Conservation (phyloP, 1,284 basidiomycete genomes). For the Ustilago shanxiensis region DNA sequence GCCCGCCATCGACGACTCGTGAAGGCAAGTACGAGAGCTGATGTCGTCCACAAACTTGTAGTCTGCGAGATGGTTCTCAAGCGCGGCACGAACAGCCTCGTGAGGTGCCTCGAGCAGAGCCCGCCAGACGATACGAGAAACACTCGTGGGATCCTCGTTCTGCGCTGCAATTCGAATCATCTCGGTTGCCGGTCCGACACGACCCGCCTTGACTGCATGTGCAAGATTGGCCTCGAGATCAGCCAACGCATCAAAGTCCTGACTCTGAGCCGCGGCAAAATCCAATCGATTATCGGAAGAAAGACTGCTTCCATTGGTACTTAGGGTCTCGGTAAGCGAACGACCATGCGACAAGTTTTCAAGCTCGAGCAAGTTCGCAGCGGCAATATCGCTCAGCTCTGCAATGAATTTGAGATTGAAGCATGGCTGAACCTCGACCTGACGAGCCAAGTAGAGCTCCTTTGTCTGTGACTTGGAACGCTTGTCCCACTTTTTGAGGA, state of each 20-base stretch:
- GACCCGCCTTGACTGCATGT: conserved; percentile 56
- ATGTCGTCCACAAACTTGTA: conserved; percentile 95
- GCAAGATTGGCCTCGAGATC: conserved; percentile 65
- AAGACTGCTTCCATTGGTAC: conserved; percentile 43
- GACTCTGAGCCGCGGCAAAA: conserved; percentile 62
- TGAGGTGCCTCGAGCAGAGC: conserved; percentile 62
- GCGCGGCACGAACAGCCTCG: conserved; percentile 56
- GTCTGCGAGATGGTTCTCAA: conserved; percentile 75
- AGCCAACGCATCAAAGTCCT: conserved; percentile 60
- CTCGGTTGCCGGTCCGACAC: conserved; percentile 52
- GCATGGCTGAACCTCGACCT: conserved; percentile 92
- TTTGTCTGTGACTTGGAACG: conserved; percentile 92
- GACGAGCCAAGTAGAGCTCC: conserved; percentile 94
- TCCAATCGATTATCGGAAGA: conserved; percentile 62
- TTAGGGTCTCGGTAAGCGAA: conserved; percentile 32
- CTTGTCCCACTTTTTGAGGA: conserved; percentile 99
- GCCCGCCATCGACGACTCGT: conserved; percentile 90
- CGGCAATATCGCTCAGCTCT: conserved; percentile 93
- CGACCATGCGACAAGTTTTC: conserved; percentile 75
- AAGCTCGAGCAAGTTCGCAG: conserved; percentile 90
- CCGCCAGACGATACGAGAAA: conserved; percentile 67
- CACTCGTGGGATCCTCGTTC: conserved; percentile 58
- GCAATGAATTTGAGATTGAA: conserved; percentile 93
- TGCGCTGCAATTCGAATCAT: conserved; percentile 59
- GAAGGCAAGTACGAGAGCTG: conserved; percentile 94